Conservation (phyloP, 2,329 filamentous ascomycete species). For the Colletotrichum tabaci region DNA sequence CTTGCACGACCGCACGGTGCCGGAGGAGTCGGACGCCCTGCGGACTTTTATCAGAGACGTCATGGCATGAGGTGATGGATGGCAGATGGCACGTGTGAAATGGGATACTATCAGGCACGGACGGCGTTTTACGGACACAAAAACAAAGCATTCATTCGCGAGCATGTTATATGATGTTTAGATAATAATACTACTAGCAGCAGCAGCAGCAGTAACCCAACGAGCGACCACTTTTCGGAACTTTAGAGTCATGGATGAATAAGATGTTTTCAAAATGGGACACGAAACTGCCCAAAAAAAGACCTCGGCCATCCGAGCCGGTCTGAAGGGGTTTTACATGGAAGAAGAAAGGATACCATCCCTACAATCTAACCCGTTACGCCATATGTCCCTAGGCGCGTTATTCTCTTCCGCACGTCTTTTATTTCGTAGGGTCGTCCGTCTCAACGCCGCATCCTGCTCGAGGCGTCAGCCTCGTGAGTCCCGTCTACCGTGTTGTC, state of each 20-base stretch:
- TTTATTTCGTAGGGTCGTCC: neutral
- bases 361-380: slow-evolving; percentile 39
- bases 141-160: neutral
- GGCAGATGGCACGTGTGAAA: neutral
- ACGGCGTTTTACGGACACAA: slow-evolving; percentile 25
- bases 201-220: neutral
- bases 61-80: slow-evolving; percentile 47
- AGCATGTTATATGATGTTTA: neutral
- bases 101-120: neutral
- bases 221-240: neutral
- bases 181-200: too few relatives aligned
- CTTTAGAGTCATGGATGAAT: neutral
- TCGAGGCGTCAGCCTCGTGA: slow-evolving; percentile 49
- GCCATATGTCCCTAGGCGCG: slow-evolving; percentile 20
- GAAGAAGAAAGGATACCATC: slow-evolving; percentile 23
- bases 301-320: slow-evolving; percentile 27
- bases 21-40: slow-evolving; percentile 66
- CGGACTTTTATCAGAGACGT: slow-evolving; percentile 61
- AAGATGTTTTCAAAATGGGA: slow-evolving; percentile 34
- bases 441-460: slow-evolving; percentile 46
- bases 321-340: slow-evolving; percentile 35
- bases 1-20: slow-evolving; percentile 64
- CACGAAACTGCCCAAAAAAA: slow-evolving; percentile 25
- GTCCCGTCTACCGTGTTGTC: slow-evolving; percentile 47
- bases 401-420: neutral